These are phyloP conservation scores for Citrullus amarus DNA, from an alignment of 306 rosid genomes.

Conservation along the genomic window DNA sequence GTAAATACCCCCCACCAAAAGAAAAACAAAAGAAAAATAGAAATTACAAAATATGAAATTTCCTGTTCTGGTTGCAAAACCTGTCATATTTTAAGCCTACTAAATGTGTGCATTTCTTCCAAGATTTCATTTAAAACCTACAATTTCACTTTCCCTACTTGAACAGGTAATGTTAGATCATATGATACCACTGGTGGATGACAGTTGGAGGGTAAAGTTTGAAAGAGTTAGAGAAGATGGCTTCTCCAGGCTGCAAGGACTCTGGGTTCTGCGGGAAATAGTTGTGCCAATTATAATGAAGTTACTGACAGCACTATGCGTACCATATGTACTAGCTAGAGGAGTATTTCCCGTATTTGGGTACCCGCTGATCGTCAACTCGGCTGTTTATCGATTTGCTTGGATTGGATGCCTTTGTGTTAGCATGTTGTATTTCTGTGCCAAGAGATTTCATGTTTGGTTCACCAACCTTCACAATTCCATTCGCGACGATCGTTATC, in stretches of 20 bases:
- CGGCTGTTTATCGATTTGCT: conserved; percentile 95
- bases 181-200: conserved; percentile 94
- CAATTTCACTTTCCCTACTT: not conserved
- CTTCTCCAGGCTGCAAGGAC: conserved; percentile 90
- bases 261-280: conserved; percentile 94
- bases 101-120: not conserved
- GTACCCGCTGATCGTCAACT: conserved; percentile 84
- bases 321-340: conserved; percentile 83
- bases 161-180: conserved; percentile 93
- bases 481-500: conserved; percentile 91
- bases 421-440: conserved; percentile 79
- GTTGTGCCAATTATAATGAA: conserved; percentile 92
- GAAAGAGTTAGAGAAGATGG: conserved; percentile 98
- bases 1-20: conserved; percentile 13
- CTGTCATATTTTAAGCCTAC: not conserved
- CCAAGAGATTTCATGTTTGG: conserved; percentile 95
- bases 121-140: not conserved
- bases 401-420: conserved; percentile 91
- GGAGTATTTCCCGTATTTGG: conserved; percentile 91
- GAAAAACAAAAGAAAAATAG: no score
- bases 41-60: not conserved
- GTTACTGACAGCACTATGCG: conserved; percentile 83
- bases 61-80: not conserved
- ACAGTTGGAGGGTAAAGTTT: conserved; percentile 87
- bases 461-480: conserved; percentile 96